phyloP scores from a whole-genome alignment of 106 monocot genomes.

The Allium sativum region DNA sequence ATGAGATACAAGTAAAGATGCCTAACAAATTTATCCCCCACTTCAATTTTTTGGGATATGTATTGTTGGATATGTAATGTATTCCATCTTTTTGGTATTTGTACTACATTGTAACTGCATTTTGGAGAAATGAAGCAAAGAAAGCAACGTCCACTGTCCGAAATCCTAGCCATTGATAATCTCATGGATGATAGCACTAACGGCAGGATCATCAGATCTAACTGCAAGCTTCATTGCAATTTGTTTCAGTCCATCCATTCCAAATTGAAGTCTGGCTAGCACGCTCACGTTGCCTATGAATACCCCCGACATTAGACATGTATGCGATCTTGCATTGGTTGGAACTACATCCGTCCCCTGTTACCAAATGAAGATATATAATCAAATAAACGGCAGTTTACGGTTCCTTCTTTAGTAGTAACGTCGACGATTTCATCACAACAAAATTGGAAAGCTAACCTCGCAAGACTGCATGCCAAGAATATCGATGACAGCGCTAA shows the following conservation, averaged over 20 bases:
- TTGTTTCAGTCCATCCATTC: conserved; percentile 81
- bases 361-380: not conserved
- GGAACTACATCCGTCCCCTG: conserved; percentile 91
- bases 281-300: conserved; percentile 81
- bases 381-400: not conserved
- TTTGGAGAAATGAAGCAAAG: not conserved
- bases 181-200: conserved; percentile 88
- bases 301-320: conserved; percentile 74
- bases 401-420: too few relatives aligned
- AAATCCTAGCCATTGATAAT: conserved; percentile 57
- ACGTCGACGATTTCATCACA: too few relatives aligned
- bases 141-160: not conserved
- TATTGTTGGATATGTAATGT: too few relatives aligned
- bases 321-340: conserved; percentile 82
- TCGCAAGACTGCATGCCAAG: conserved; percentile 98
- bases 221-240: conserved; percentile 97
- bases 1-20: too few relatives aligned
- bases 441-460: conserved; percentile 28
- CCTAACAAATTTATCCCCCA: too few relatives aligned
- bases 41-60: too few relatives aligned
- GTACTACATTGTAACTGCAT: too few relatives aligned
- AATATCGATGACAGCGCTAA: conserved; percentile 72
- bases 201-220: conserved; percentile 62
- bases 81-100: too few relatives aligned
- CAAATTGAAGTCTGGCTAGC: conserved; percentile 72